Percentiles rank a stretch among this genome's conserved stretches.
phyloP scores from a whole-genome alignment of 768 basidiomycete genomes.

The Coprinellus micaceus region DNA sequence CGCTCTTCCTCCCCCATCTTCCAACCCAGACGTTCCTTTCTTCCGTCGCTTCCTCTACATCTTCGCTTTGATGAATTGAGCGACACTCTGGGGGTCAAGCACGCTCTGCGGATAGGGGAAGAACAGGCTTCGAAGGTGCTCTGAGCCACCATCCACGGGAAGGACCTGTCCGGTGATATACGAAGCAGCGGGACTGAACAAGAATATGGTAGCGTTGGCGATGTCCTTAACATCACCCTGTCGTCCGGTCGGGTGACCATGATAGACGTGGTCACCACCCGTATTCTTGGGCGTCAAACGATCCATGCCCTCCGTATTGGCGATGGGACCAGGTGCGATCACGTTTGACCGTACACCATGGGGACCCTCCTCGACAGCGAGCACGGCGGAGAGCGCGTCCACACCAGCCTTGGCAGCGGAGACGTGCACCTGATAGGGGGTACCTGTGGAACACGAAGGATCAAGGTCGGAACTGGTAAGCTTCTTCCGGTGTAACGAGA shows the following conservation, averaged over 20 bases:
- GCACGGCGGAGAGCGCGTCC: slow-evolving; percentile 80
- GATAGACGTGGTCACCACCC: slow-evolving; percentile 11
- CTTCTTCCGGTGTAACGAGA: not conserved
- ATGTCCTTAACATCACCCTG: slow-evolving; percentile 58
- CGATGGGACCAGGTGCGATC: slow-evolving; percentile 81
- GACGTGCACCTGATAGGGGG: slow-evolving; percentile 88
- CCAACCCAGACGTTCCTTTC: too few relatives aligned
- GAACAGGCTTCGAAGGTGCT: slow-evolving; percentile 45
- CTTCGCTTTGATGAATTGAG: slow-evolving; percentile 49
- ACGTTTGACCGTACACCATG: slow-evolving; percentile 90
- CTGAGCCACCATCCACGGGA: slow-evolving; percentile 62
- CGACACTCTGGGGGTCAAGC: slow-evolving; percentile 53
- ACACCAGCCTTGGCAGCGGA: slow-evolving; percentile 94
- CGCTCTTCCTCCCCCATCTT: not conserved
- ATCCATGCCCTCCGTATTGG: slow-evolving; percentile 68
- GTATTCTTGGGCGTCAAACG: slow-evolving; percentile 43
- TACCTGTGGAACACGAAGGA: slow-evolving; percentile 39
- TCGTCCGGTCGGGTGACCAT: slow-evolving; percentile 41
- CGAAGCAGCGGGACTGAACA: slow-evolving; percentile 77
- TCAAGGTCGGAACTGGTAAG: slow-evolving; percentile 9
- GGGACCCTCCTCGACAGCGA: slow-evolving; percentile 94
- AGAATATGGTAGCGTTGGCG: slow-evolving; percentile 69
- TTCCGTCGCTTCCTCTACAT: slow-evolving; percentile 21
- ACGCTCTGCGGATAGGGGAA: slow-evolving; percentile 64
- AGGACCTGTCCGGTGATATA: slow-evolving; percentile 77